These are phyloP conservation scores for Phialophora verrucosa DNA, from an alignment of 2,329 filamentous ascomycete species.

Conservation along the genomic window DNA sequence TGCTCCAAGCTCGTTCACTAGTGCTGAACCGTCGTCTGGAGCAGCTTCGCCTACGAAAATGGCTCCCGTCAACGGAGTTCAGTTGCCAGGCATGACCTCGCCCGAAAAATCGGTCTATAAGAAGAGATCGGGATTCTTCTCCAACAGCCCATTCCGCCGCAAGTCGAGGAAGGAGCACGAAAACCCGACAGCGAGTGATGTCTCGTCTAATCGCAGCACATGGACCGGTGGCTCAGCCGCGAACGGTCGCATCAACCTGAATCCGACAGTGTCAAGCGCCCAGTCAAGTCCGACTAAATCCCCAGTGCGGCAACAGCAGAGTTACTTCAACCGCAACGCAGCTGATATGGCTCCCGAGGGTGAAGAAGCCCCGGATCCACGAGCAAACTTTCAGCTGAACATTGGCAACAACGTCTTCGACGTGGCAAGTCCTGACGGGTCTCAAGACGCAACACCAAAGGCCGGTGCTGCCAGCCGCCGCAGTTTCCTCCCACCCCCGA, in stretches of 20 bases:
- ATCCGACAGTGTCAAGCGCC: slow-evolving; percentile 43
- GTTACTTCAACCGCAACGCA: slow-evolving; percentile 48
- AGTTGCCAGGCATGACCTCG: slow-evolving; percentile 55
- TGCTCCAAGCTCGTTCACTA: slow-evolving; percentile 85
- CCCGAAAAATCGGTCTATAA: slow-evolving; percentile 70
- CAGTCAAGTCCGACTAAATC: slow-evolving; percentile 53
- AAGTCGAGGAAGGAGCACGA: slow-evolving; percentile 84
- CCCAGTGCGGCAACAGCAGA: slow-evolving; percentile 42
- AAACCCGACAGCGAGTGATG: slow-evolving; percentile 44
- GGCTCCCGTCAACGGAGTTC: slow-evolving; percentile 47
- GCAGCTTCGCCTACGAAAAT: slow-evolving; percentile 75
- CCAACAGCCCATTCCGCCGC: slow-evolving; percentile 87
- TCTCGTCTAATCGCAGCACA: slow-evolving; percentile 56
- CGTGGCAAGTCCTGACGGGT: slow-evolving; percentile 78
- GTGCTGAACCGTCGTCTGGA: slow-evolving; percentile 76
- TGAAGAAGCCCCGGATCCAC: slow-evolving; percentile 86
- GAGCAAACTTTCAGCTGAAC: slow-evolving; percentile 90
- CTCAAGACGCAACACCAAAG: slow-evolving; percentile 53
- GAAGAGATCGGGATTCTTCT: slow-evolving; percentile 85
- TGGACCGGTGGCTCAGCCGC: slow-evolving; percentile 53
- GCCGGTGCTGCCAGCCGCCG: slow-evolving; percentile 46
- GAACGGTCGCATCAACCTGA: slow-evolving; percentile 35
- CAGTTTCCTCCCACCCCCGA: slow-evolving; percentile 28
- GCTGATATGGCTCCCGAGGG: slow-evolving; percentile 55
- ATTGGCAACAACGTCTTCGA: slow-evolving; percentile 96